phyloP scores from a whole-genome alignment of 352 stramenopile genomes.

The Phytophthora fragariaefolia region DNA sequence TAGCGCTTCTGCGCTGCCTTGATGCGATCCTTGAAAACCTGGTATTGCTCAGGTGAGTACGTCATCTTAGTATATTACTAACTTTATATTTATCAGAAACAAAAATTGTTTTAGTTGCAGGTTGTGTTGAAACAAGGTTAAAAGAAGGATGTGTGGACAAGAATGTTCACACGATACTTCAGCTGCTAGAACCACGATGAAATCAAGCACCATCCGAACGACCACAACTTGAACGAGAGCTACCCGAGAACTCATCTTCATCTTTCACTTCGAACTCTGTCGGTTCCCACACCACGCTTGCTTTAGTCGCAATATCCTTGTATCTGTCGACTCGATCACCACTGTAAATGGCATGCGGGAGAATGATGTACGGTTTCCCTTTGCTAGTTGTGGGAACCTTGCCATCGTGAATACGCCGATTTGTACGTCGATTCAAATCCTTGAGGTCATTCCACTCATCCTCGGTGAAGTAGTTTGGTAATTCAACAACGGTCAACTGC shows the following conservation, averaged over 20 bases:
- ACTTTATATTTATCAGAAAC: too few species aligned
- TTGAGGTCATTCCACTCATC: conserved; percentile 12
- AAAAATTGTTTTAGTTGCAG: too few species aligned
- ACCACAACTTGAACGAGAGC: conserved; percentile 10
- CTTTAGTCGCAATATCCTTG: conserved; percentile 18
- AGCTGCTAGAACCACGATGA: conserved; percentile 16
- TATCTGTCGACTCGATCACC: conserved; percentile 13
- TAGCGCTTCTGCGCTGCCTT: conserved; percentile 7
- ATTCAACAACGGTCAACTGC: conserved; percentile 1
- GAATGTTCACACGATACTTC: not conserved
- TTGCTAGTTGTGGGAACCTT: conserved; percentile 23
- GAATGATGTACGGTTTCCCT: conserved; percentile 25
- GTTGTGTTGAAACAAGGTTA: too few species aligned
- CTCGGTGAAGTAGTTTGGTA: conserved; percentile 16
- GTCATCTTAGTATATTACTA: too few species aligned
- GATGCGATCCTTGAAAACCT: conserved; percentile 1
- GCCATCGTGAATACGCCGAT: conserved; percentile 22
- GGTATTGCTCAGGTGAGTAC: conserved; percentile 4
- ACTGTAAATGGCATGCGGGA: conserved; percentile 16
- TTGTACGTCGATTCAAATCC: conserved; percentile 16
- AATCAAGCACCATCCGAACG: conserved; percentile 12
- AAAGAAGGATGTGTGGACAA: too few species aligned
- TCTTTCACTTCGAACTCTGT: conserved; percentile 23
- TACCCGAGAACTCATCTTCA: conserved; percentile 24
- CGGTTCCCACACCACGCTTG: not conserved